Base-by-base conservation (phyloP, 257 asterid genomes). In the Fraxinus excelsior region DNA sequence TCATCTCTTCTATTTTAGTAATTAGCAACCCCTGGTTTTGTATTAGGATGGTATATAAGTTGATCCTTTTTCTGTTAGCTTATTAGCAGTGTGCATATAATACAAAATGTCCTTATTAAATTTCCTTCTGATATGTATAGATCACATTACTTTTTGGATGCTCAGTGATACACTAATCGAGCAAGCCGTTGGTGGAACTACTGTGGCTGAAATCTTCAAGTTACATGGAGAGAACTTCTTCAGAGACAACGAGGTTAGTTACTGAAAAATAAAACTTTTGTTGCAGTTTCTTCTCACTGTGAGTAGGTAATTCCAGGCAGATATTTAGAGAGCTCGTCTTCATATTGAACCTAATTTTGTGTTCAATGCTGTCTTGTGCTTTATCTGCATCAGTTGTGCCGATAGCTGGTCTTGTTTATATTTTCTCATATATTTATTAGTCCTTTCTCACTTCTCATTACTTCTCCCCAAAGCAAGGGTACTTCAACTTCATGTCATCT, bases 151-250 rank as follows among this genome's bases (percentile, higher is more conserved):
- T n/a, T 82, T 82, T 35, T 81, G 82, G 67, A 73, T 86, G 78
- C 74, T 82, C 81, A 93, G 98, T 76, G 98, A 93, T 78, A 78
- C 80, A 23, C 73, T 89, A 70, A 90, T 93, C 72, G 98, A 93
- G 90, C 86, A 86, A 74, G 84, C 92, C 79, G 92, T 83, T 78
- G 94, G 94, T 72, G 92, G 83, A 78, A 80, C 79, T 74, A 78
- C 92, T 3, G 97, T 90, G 74, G 92, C 94, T 71, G 97, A 91
- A 76, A 93, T 91, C 73, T 93, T 93, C 78, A 85, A 89, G 84
- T 80, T 80, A 75, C 64, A 83, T 67, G 98, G 97, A 6, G 97
- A 93, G 86, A 79, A 70, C 82, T 87, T 90, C 88, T 93, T 93
- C 78, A 89, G 98, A 82, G 88, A 90, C 49, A 89, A 87, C 44